phyloP scores from a whole-genome alignment of 345 rosid species.

The Ailanthus altissimus region DNA sequence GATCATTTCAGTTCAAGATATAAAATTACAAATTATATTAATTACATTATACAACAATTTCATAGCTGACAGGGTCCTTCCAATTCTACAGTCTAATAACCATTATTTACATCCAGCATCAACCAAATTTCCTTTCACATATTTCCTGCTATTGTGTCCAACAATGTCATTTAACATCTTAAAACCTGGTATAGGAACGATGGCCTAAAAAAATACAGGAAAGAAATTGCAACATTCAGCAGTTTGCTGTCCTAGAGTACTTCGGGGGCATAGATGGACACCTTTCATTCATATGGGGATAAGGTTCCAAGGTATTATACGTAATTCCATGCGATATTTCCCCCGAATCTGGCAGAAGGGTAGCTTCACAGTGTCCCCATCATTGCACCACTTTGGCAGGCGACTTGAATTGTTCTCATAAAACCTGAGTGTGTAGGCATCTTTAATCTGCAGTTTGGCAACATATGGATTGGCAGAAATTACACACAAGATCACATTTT shows the following conservation, averaged over 20 bases:
- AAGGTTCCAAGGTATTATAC: conserved; percentile 80
- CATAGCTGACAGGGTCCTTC: background rate
- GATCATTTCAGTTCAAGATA: conserved; percentile 2
- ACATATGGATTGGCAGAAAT: background rate
- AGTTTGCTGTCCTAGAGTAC: conserved; percentile 62
- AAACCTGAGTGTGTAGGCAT: conserved; percentile 77
- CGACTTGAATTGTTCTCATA: conserved; percentile 79
- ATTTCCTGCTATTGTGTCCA: background rate
- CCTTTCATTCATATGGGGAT: conserved; percentile 86
- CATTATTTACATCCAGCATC: conserved; percentile 24
- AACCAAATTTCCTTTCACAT: background rate
- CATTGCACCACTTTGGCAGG: conserved; percentile 92
- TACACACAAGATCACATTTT: background rate
- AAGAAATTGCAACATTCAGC: conserved; percentile 41
- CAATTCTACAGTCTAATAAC: conserved; percentile 10
- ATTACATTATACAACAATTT: conserved; percentile 8
- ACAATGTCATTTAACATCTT: background rate
- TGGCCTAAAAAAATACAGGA: background rate
- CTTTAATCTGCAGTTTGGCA: conserved; percentile 64
- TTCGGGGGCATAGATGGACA: conserved; percentile 93
- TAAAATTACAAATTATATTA: background rate
- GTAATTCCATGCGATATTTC: conserved; percentile 93
- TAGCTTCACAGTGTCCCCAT: conserved; percentile 69
- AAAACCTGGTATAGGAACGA: background rate
- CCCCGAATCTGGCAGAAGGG: conserved; percentile 91